Evolutionary conservation across 495 filamentous ascomycete genomes (phyloP).

Genomic region (Immersiella caudata): DNA sequence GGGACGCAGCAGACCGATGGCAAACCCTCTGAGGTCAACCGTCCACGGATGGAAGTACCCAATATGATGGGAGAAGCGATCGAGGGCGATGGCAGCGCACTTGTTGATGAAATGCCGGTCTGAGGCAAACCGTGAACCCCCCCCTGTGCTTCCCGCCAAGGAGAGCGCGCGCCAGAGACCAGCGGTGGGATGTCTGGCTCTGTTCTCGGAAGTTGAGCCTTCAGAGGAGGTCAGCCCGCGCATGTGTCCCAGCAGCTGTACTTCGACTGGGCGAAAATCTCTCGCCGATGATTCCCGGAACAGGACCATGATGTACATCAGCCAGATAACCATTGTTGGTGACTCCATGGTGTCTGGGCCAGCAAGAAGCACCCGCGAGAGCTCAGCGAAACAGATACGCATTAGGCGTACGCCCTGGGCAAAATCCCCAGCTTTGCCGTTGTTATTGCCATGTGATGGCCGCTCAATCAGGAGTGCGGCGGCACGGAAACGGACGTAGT

Average conservation of each 20-base stretch:
- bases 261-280: slow-evolving; percentile 13
- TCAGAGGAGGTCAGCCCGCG: neutral
- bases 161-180: neutral
- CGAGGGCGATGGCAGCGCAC: neutral
- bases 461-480: slow-evolving; percentile 9
- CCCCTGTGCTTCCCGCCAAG: neutral
- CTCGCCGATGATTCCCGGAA: slow-evolving; percentile 13
- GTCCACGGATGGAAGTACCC: slow-evolving; percentile 12
- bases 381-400: slow-evolving; percentile 18
- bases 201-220: neutral
- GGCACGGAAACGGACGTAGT: slow-evolving; percentile 12
- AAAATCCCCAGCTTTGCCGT: slow-evolving; percentile 15
- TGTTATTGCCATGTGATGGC: slow-evolving; percentile 13
- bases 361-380: slow-evolving; percentile 1
- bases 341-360: neutral
- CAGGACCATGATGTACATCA: slow-evolving; percentile 17
- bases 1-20: slow-evolving; percentile 15
- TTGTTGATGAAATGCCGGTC: neutral
- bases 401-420: slow-evolving; percentile 17
- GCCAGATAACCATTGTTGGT: slow-evolving; percentile 8
- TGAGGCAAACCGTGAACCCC: neutral
- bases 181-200: slow-evolving; percentile 11
- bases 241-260: slow-evolving; percentile 8
- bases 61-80: slow-evolving; percentile 1
- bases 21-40: slow-evolving; percentile 12